Evolutionary conservation across 306 rosid species (phyloP), one percentile per base, ranked within the genome.

Genomic region (Vachellia pachyceras): DNA sequence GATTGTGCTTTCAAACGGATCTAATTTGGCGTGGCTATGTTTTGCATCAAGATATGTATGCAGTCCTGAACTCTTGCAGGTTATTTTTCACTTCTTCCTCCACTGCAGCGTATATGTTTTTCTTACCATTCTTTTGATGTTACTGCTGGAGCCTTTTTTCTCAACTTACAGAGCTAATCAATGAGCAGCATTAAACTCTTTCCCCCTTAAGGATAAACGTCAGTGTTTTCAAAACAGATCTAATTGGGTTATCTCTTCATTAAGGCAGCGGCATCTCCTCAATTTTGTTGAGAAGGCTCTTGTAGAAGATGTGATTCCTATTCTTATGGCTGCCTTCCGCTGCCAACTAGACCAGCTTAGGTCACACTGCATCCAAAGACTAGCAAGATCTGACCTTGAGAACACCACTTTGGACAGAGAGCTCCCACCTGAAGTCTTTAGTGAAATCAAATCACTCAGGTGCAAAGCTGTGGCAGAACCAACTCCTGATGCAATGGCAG

Each of bases 251-350:
- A 50, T 82, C 73, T 82, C 69, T 85, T 79, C 12, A 74, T 33
- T 33, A 69, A 77, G 90, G 90, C 86, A 96, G 99, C 87, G 97
- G 36, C 92, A 85, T 39, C 98, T 96, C 73, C 80, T 86, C 50
- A 88, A 90, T 84, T 93, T 92, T 70, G 88, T 93, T 3, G 99
- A 88, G 82, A 96, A 92, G 87, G 97, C 98, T 42, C 73, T 86
- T 72, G 97, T 90, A 68, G 98, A 96, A 87, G 99, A 93, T 52
- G 89, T 93, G 63, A 83, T 96, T 52, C 92, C 94, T 14, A 90
- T 96, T 82, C 93, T 93, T 45, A 36, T 82, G 63, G 97, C 86
- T 69, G 93, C 97, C 55, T 84, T 82, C 78, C 87, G 86, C 82
- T 93, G 90, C 86, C 86, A 90, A 68, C 80, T 90, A 80, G 84